Base-by-base conservation (phyloP, 2,329 filamentous ascomycete species). In the Nemania abortiva region DNA sequence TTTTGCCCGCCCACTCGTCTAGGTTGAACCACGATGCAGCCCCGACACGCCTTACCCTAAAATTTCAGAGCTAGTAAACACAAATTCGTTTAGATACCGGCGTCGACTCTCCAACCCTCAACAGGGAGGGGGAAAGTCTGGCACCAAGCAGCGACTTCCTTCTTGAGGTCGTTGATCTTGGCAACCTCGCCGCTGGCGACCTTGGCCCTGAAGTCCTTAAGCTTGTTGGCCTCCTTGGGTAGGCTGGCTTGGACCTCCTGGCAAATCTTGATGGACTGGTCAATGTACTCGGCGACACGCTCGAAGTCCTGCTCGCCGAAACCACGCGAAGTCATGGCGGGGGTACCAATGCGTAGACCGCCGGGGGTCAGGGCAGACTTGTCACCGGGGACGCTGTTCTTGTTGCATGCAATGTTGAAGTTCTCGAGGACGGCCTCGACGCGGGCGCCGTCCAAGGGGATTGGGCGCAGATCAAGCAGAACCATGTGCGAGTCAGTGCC, bases 371-470 rank as follows among this genome's bases (percentile, higher is more conserved):
- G 89, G 57, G 96, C 96, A 68, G 93, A 97, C 88, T 97, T 98
- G 88, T 99, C 96, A 72, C 96, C 96, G 49, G 96, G 96, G 68
- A 97, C 96, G 70, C 93, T 92, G 90, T 99, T 99, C 91, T 99
- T 99, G 91, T 99, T 99, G 89, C 94, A 97, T 71, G 96, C 95
- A 82, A 99, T 97, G 87, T 97, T 97, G 84, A 98, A 96, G 82
- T 97, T 92, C 87, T 99, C 96, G 22, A 99, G 91, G 68, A 99
- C 92, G 71, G 93, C 91, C 88, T 99, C 96, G 50, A 98, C 92
- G 82, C 96, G 94, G 67, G 96, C 96, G 78, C 96, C 96, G 78
- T 99, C 96, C 20, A 99, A 90, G 72, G 85, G 87, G 80, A 93
- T 89, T 79, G 94, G 90, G 81, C 97, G 95, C 74, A 99, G 90